A percentile compares a stretch with the other conserved stretches of the same genome.
These are phyloP conservation scores for Diplosphaera chodatii DNA, from an alignment of 139 green algal genomes.

Conservation along the genomic window DNA sequence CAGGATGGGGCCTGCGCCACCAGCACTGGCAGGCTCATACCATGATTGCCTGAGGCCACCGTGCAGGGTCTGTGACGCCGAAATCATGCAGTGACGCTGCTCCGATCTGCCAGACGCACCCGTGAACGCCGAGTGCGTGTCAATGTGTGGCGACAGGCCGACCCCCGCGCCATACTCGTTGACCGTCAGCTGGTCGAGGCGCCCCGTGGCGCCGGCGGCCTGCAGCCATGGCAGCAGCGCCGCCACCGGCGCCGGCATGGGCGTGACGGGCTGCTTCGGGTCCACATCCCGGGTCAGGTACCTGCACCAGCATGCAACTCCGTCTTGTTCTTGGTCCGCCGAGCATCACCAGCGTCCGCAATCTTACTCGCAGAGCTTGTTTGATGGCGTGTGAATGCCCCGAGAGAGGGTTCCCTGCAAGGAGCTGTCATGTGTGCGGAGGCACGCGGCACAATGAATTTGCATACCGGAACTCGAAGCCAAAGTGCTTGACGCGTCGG, in stretches of 20 bases:
- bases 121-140: constrained; percentile 92
- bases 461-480: constrained; percentile 75
- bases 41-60: too few species aligned
- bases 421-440: too few species aligned
- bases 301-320: constrained; percentile 3
- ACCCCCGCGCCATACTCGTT: constrained; percentile 92
- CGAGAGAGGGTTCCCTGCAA: too few species aligned
- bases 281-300: constrained; percentile 9
- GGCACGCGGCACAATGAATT: too few species aligned
- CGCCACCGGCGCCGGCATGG: constrained; percentile 5
- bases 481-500: constrained; percentile 83
- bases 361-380: too few species aligned
- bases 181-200: constrained; percentile 77
- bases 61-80: too few species aligned
- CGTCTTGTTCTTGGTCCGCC: too few species aligned
- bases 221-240: constrained; percentile 20
- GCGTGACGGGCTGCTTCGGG: not conserved
- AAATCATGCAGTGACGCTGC: too few species aligned
- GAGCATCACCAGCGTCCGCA: too few species aligned
- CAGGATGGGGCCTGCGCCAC: constrained; percentile 58
- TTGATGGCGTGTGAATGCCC: too few species aligned
- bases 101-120: too few species aligned
- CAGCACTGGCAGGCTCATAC: too few species aligned
- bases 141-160: constrained; percentile 88
- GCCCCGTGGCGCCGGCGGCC: constrained; percentile 5